Evolutionary conservation across 2,329 filamentous ascomycete genomes (phyloP).

Genomic region (Paradendryphiella salina): DNA sequence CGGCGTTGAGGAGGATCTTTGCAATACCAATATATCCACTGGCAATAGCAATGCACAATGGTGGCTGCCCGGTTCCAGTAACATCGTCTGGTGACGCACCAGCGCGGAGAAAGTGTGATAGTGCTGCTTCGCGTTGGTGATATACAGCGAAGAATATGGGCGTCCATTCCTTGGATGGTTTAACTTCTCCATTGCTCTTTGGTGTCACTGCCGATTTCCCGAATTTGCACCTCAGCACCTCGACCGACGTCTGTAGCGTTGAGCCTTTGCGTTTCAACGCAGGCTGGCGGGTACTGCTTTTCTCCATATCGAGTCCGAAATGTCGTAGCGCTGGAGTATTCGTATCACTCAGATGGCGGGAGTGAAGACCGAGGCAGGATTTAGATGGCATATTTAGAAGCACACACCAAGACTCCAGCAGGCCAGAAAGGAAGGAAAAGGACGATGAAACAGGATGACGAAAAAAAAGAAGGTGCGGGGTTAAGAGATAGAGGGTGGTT

Average conservation of each 20-base stretch:
- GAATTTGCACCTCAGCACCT: slow-evolving; percentile 38
- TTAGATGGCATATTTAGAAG: slow-evolving; percentile 17
- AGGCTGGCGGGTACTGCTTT: slow-evolving; percentile 7
- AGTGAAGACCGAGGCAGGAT: slow-evolving; percentile 25
- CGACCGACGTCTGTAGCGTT: slow-evolving; percentile 37
- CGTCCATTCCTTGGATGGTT: slow-evolving; percentile 36
- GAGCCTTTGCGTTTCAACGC: slow-evolving; percentile 26
- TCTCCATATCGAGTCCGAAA: slow-evolving; percentile 20
- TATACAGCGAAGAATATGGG: slow-evolving; percentile 39
- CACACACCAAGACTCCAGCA: slow-evolving; percentile 9
- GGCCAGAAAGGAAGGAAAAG: neutral
- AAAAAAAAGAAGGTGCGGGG: slow-evolving; percentile 5
- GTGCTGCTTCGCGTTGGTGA: slow-evolving; percentile 39
- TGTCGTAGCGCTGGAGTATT: slow-evolving; percentile 24
- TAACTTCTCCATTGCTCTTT: slow-evolving; percentile 11
- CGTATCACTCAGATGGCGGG: slow-evolving; percentile 15
- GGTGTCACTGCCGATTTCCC: slow-evolving; percentile 23
- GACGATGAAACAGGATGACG: neutral
- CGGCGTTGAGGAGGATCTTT: slow-evolving; percentile 35
- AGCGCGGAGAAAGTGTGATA: slow-evolving; percentile 35
- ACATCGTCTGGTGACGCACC: slow-evolving; percentile 36
- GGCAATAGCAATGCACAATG: slow-evolving; percentile 36
- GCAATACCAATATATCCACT: slow-evolving; percentile 32
- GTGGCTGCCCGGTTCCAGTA: slow-evolving; percentile 26
- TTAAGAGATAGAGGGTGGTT: slow-evolving; percentile 5